Percentiles rank a stretch among this genome's conserved stretches.
These are phyloP conservation scores for Silene uniflora DNA, from an alignment of 148 eudicot species.

Conservation along the genomic window DNA sequence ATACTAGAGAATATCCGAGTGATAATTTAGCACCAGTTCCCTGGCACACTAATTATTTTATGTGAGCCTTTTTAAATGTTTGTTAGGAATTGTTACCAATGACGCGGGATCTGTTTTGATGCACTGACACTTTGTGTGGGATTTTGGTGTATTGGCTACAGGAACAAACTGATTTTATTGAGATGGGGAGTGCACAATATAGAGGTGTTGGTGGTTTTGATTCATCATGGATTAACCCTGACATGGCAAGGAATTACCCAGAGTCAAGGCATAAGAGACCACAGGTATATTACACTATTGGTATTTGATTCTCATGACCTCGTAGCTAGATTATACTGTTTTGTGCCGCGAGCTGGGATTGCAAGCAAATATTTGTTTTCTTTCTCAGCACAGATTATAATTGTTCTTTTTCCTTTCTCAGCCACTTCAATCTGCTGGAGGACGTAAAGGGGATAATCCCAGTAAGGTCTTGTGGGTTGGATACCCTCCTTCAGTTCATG, in stretches of 20 bases:
- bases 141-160: slow-evolving; percentile 24
- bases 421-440: slow-evolving; percentile 48
- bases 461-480: slow-evolving; percentile 67
- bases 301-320: background rate
- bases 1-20: background rate
- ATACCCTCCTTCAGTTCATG: slow-evolving; percentile 59
- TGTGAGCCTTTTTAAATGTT: background rate
- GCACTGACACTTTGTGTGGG: slow-evolving; percentile 9
- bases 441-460: slow-evolving; percentile 47
- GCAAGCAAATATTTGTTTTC: background rate
- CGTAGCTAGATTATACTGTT: background rate
- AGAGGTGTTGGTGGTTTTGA: slow-evolving; percentile 45
- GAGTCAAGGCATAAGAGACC: slow-evolving; percentile 56
- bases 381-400: slow-evolving; percentile 5
- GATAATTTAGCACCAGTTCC: too few relatives aligned
- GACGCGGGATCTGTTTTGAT: slow-evolving; percentile 6
- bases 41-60: background rate
- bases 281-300: slow-evolving; percentile 40
- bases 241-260: slow-evolving; percentile 33
- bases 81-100: background rate
- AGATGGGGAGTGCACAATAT: slow-evolving; percentile 50
- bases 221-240: slow-evolving; percentile 54
- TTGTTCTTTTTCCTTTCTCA: slow-evolving; percentile 29
- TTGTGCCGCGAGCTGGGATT: background rate
- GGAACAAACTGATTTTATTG: slow-evolving; percentile 67